Evolutionary conservation across 192 early-diverging fungal species (phyloP).

Genomic region (Phlyctochytrium arcticum): DNA sequence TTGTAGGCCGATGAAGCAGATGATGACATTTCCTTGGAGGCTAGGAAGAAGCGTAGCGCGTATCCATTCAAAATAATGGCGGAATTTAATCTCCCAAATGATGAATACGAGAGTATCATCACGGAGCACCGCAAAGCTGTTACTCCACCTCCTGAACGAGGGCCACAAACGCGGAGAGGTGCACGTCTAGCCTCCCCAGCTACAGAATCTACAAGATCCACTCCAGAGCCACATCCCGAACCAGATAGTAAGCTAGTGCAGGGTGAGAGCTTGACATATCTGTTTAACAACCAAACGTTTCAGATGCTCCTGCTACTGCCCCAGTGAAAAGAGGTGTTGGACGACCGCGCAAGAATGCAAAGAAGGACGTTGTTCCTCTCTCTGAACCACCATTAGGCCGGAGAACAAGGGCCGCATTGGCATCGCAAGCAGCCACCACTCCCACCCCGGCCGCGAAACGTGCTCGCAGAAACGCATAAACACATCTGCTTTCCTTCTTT

Average conservation of each 20-base stretch:
- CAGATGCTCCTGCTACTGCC: slow-evolving; percentile 4
- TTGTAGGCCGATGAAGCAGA: slow-evolving; percentile 21
- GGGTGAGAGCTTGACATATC: too few species aligned
- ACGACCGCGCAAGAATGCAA: slow-evolving; percentile 9
- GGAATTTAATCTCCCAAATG: slow-evolving; percentile 23
- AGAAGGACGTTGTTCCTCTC: not conserved
- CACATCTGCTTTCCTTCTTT: not conserved
- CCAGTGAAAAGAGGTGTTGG: slow-evolving; percentile 16
- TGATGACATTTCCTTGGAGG: slow-evolving; percentile 15
- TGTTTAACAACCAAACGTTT: too few species aligned
- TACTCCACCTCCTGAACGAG: not conserved
- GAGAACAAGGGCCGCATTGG: slow-evolving; percentile 7
- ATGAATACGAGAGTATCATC: slow-evolving; percentile 23
- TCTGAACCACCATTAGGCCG: slow-evolving; percentile 16
- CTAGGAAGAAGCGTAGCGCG: slow-evolving; percentile 6
- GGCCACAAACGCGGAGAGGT: not conserved
- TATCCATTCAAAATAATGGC: slow-evolving; percentile 24
- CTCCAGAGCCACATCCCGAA: not conserved
- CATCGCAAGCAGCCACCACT: not conserved
- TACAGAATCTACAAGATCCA: not conserved
- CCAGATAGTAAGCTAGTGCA: not conserved
- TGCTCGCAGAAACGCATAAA: slow-evolving; percentile 10
- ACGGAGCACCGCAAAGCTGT: slow-evolving; percentile 17
- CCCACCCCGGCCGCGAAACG: slow-evolving; percentile 15
- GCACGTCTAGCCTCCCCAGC: not conserved